Evolutionary conservation across 495 filamentous ascomycete species (phyloP).

Genomic region (Penicillium steckii): DNA sequence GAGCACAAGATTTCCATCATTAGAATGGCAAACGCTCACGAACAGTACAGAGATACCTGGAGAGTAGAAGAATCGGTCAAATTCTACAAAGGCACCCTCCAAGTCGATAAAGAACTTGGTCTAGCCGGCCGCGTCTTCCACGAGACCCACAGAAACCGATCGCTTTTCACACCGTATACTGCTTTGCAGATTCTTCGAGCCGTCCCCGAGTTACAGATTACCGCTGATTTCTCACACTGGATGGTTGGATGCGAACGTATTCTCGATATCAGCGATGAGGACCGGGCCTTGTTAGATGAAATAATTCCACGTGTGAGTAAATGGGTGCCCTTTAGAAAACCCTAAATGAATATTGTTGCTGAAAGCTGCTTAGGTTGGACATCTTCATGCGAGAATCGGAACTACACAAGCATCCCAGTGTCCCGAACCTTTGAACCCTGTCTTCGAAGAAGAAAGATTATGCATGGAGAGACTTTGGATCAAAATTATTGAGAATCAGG

Average conservation of each 20-base stretch:
- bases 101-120: slow-evolving; percentile 23
- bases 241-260: slow-evolving; percentile 26
- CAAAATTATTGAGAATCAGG: slow-evolving; percentile 13
- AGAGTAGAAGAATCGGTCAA: slow-evolving; percentile 24
- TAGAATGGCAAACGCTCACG: not conserved
- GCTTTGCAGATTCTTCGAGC: slow-evolving; percentile 16
- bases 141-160: slow-evolving; percentile 30
- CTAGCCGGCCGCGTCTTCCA: slow-evolving; percentile 23
- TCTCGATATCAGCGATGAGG: slow-evolving; percentile 23
- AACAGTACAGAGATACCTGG: slow-evolving; percentile 20
- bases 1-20: not conserved
- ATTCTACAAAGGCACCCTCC: slow-evolving; percentile 22
- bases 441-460: slow-evolving; percentile 22
- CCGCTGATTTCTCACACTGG: slow-evolving; percentile 31
- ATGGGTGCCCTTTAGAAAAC: too few relatives aligned
- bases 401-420: slow-evolving; percentile 32
- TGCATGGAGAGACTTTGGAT: slow-evolving; percentile 28
- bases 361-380: slow-evolving; percentile 16
- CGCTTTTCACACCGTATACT: slow-evolving; percentile 25
- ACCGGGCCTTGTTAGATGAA: slow-evolving; percentile 16
- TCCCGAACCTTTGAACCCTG: slow-evolving; percentile 24
- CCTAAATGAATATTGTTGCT: not conserved
- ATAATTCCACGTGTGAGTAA: slow-evolving; percentile 26
- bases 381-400: slow-evolving; percentile 30
- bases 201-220: slow-evolving; percentile 26